Evolutionary conservation across 306 rosid genomes (phyloP), one percentile per base, ranked within the genome.

Genomic region (Dalbergia cultrata): DNA sequence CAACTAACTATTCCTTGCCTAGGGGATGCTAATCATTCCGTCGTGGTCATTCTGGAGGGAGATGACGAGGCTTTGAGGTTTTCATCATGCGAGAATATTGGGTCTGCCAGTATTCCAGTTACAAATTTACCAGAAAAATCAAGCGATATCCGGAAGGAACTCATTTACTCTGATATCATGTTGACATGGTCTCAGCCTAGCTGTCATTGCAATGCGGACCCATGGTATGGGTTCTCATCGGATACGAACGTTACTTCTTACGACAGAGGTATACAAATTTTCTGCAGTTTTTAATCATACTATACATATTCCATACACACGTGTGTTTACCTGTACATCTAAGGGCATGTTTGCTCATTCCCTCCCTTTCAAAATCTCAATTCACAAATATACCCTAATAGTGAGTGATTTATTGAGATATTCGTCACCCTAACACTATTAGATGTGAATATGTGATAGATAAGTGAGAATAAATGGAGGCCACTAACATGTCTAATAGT

Each of bases 201-300:
- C 0, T 68, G 70, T 18, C 0, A 1, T 0, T 83, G 89, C 50
- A 80, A 53, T 56, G 3, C 6, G 34, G 77, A 68, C 22, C 78
- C 70, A 72, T 16, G 45, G 22, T 34, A 65, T 72, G 77, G 52
- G 33, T 18, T 13, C 70, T 44, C 4, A 45, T 1, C 11, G 26
- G 22, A 72, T 74, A 1, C 49, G 26, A 77, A 34, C 17, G 34
- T 63, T 22, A 49, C 9, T 43, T 67, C 57, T 35, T 7, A 65
- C 0, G 3, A 31, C 18, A 5, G 67, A 3, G 87, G 88, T 88
- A 85, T 59, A 39, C 39, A 34, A 1, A 37, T 16, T 17, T 21
- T 26, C n/a, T 13, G 14, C 35, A 6, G 9, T 60, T 26, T 60
- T 21, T 3, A 11, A 56, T 56, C 9, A 56, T 59, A 21, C 35